phyloP scores from a whole-genome alignment of 1,284 basidiomycete genomes.

The Phylloporus sp. region DNA sequence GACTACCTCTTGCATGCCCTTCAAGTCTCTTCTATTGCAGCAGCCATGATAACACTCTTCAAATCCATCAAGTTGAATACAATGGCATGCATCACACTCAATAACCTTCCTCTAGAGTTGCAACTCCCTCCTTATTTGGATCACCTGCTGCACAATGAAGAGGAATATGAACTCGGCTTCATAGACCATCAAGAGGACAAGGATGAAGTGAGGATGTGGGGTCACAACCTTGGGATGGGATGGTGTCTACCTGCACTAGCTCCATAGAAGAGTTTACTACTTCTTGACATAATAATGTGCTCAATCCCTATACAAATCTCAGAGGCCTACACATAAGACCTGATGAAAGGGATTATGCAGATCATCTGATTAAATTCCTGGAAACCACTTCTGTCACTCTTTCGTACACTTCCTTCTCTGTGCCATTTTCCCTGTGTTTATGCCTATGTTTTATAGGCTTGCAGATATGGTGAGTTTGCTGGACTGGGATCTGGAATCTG shows the following conservation, averaged over 20 bases:
- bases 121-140: conserved; percentile 83
- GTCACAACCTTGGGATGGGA: conserved; percentile 66
- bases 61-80: conserved; percentile 73
- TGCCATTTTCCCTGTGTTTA: not conserved
- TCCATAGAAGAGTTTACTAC: conserved; percentile 93
- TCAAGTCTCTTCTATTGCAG: conserved; percentile 69
- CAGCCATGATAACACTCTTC: conserved; percentile 75
- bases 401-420: conserved; percentile 50
- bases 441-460: conserved; percentile 52
- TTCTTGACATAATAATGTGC: conserved; percentile 70
- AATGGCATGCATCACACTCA: conserved; percentile 76
- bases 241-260: conserved; percentile 75
- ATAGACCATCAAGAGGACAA: conserved; percentile 52
- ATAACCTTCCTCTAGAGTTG: conserved; percentile 77
- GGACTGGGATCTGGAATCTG: conserved; percentile 85
- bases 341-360: conserved; percentile 69
- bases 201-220: conserved; percentile 64
- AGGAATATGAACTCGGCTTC: conserved; percentile 46
- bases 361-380: conserved; percentile 69
- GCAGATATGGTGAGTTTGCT: conserved; percentile 85
- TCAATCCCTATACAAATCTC: conserved; percentile 65
- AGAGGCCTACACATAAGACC: conserved; percentile 62
- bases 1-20: conserved; percentile 64
- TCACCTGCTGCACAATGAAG: conserved; percentile 63
- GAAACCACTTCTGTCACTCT: conserved; percentile 68